phyloP scores from a whole-genome alignment of 345 rosid species.

The Schrenkiella parvula region DNA sequence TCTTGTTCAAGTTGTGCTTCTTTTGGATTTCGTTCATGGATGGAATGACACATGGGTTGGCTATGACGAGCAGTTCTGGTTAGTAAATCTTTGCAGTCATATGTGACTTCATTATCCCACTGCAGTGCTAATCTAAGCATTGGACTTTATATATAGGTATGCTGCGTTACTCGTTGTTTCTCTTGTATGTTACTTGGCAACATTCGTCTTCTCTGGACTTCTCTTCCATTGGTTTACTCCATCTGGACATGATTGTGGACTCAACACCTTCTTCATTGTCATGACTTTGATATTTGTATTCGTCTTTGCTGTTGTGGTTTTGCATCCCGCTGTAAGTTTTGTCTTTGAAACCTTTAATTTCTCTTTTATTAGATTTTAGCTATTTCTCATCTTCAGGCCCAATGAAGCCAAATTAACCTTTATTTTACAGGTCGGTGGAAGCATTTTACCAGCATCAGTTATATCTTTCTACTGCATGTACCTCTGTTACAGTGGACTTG shows the following conservation, averaged over 20 bases:
- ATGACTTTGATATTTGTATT: constrained; percentile 64
- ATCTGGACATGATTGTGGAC: constrained; percentile 95
- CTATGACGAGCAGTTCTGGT: constrained; percentile 97
- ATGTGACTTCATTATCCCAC: constrained; percentile 3
- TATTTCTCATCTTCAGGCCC: background rate
- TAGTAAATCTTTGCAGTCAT: constrained; percentile 30
- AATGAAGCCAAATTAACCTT: background rate
- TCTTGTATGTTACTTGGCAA: constrained; percentile 74
- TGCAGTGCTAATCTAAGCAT: background rate
- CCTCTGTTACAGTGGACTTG: constrained; percentile 93
- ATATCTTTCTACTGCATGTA: constrained; percentile 90
- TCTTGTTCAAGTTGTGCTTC: constrained; percentile 97
- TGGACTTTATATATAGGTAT: constrained; percentile 48
- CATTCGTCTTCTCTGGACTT: constrained; percentile 90
- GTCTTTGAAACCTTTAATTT: background rate
- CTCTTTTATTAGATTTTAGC: background rate
- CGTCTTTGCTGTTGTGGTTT: constrained; percentile 71
- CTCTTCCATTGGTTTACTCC: constrained; percentile 98
- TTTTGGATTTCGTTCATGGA: constrained; percentile 96
- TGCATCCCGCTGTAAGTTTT: constrained; percentile 90
- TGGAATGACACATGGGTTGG: constrained; percentile 99
- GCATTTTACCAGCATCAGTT: constrained; percentile 94
- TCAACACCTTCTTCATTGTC: constrained; percentile 82
- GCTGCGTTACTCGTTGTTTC: constrained; percentile 75
- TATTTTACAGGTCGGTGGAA: constrained; percentile 72